These are phyloP conservation scores for Omphalotus guepiniiformis DNA, from an alignment of 768 basidiomycete species.

Conservation along the genomic window DNA sequence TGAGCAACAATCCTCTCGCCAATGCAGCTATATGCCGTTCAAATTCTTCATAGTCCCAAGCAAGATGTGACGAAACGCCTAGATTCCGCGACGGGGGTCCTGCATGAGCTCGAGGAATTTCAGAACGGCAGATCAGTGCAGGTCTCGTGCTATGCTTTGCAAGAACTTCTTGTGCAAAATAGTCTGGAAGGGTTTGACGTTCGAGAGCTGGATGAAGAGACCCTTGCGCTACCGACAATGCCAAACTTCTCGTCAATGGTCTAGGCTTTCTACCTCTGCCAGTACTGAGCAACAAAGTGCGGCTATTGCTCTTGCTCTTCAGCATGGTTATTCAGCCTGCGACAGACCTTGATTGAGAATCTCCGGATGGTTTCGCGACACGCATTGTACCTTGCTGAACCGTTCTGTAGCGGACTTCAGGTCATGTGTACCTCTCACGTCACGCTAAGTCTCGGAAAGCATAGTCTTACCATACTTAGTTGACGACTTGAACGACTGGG, in stretches of 20 bases:
- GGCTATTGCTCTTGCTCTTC: no score
- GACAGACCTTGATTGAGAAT: no score
- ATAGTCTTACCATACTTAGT: no score
- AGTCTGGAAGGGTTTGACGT: conserved; percentile 42
- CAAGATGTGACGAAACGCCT: conserved; percentile 45
- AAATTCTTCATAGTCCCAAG: conserved; percentile 75
- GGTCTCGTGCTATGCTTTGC: conserved; percentile 43
- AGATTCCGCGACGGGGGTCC: conserved; percentile 55
- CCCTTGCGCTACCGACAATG: conserved; percentile 36
- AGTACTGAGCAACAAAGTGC: no score
- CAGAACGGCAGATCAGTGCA: conserved; percentile 63
- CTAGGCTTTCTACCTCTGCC: no score
- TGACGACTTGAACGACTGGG: no score
- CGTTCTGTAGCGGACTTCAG: no score
- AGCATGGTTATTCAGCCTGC: no score
- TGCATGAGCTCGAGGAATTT: conserved; percentile 52
- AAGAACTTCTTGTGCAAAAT: conserved; percentile 57
- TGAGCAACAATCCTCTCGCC: conserved; percentile 59
- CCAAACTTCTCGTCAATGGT: conserved; percentile 13
- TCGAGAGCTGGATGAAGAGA: conserved; percentile 37
- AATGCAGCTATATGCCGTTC: conserved; percentile 61
- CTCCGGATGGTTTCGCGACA: no score
- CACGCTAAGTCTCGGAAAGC: no score
- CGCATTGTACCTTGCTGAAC: no score
- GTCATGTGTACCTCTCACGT: no score